Conservation (phyloP, 805 yeast species). For the Wickerhamiella dianesei region DNA sequence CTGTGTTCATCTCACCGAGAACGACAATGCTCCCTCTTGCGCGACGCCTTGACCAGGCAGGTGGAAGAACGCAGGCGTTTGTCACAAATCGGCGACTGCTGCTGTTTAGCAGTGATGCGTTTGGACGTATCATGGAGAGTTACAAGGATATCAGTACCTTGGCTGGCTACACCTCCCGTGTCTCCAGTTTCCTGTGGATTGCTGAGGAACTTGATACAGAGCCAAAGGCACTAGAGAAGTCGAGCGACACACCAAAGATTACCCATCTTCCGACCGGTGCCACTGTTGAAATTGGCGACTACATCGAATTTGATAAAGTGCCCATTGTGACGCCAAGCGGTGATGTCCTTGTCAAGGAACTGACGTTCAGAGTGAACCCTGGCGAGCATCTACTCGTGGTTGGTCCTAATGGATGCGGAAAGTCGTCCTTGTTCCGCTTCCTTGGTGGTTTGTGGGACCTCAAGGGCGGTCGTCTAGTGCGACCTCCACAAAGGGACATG, state of each 20-base stretch:
- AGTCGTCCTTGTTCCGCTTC: constrained; percentile 79
- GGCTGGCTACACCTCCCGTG: constrained; percentile 66
- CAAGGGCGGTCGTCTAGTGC: constrained; percentile 38
- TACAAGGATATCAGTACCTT: constrained; percentile 74
- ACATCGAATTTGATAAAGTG: constrained; percentile 52
- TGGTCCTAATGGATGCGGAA: constrained; percentile 95
- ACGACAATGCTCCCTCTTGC: constrained; percentile 11
- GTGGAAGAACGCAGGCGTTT: constrained; percentile 28
- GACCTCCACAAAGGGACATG: constrained; percentile 54
- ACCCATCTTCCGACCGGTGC: no score
- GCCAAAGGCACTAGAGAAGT: neutral
- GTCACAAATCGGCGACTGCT: constrained; percentile 77
- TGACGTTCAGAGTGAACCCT: constrained; percentile 57
- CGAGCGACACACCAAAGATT: no score
- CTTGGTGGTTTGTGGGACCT: constrained; percentile 93
- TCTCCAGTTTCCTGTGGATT: constrained; percentile 53
- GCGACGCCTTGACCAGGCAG: neutral
- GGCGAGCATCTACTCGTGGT: constrained; percentile 82
- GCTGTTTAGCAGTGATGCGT: constrained; percentile 71
- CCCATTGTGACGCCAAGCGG: constrained; percentile 81
- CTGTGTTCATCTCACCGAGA: constrained; percentile 48
- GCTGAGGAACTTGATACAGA: constrained; percentile 33
- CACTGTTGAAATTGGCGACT: constrained; percentile 37
- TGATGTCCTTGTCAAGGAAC: constrained; percentile 50
- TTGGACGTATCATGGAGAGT: constrained; percentile 74